Conservation (phyloP, 345 rosid genomes). For the Gossypioides kirkii region DNA sequence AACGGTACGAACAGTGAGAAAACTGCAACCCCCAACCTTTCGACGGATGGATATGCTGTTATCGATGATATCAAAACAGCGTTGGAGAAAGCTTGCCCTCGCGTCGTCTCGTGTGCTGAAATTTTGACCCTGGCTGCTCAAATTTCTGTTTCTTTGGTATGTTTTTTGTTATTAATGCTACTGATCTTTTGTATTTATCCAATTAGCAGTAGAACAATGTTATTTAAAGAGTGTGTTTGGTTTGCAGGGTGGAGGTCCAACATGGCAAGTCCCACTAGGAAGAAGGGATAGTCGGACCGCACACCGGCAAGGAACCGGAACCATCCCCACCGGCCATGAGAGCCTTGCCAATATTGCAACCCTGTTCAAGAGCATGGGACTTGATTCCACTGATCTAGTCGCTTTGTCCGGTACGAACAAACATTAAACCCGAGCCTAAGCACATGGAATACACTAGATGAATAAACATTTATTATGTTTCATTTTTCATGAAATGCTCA, state of each 20-base stretch:
- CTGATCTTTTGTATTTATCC: not conserved
- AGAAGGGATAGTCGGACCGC: constrained; percentile 30
- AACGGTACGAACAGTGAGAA: constrained; percentile 29
- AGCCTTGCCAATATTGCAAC: constrained; percentile 17
- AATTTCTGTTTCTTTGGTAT: not conserved
- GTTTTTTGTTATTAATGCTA: not conserved
- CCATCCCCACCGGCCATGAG: constrained; percentile 25
- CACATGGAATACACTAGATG: too few relatives aligned
- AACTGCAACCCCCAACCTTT: constrained; percentile 27
- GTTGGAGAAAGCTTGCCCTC: constrained; percentile 46
- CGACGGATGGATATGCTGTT: constrained; percentile 30
- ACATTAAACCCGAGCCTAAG: too few relatives aligned
- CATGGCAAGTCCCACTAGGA: constrained; percentile 30
- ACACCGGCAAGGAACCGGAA: constrained; percentile 22
- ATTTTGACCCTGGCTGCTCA: constrained; percentile 19
- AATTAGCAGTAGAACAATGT: not conserved
- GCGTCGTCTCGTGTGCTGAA: constrained; percentile 60
- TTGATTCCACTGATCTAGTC: constrained; percentile 26
- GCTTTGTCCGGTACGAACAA: constrained; percentile 32
- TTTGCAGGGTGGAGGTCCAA: constrained; percentile 31
- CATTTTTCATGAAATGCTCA: not conserved
- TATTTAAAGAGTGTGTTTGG: not conserved
- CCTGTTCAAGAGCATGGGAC: constrained; percentile 21
- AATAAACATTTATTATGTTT: not conserved
- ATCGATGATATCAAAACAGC: constrained; percentile 50